Evolutionary conservation across 164 flowering plant genomes (phyloP), one percentile per base, ranked within the genome.

Genomic region (Akebia trifoliata): DNA sequence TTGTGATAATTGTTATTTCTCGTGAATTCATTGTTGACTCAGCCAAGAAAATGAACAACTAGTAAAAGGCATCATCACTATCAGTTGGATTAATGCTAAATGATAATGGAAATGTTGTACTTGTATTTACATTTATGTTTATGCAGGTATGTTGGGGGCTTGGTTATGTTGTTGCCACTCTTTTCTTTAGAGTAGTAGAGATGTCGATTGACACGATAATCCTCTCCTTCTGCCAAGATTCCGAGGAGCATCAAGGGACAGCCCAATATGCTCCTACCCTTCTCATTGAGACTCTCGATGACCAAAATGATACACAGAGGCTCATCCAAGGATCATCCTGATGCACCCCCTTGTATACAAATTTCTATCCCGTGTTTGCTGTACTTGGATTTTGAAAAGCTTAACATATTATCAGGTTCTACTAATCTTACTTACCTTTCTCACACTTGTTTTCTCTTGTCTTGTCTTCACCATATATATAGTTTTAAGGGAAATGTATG

Each of bases 191-290:
- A 5, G 93, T 84, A 63, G 93, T 88, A 61, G 90, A 88, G 72
- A 81, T 84, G 86, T 84, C 93, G 3, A 84, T 88, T 11, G 96
- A 88, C 48, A 86, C 93, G 44, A 84, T 86, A 65, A 84, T 88
- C 47, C 90, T 88, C 4, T 88, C 96, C 25, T 88, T 72, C 74
- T 88, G 96, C 62, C 96, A 88, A 64, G 96, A 88, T 58, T 83
- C 96, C 0, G 93, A 85, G 37, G 93, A 88, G 72, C 90, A 88
- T 66, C 87, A 84, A 73, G 96, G 93, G 62, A 80, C 76, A 6
- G 89, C 91, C 0, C 96, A 80, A 54, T 84, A 81, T 64, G 96
- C 93, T 2, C 89, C 96, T 21, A 85, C 96, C n/a, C 90, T 88
- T 66, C 92, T 87, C 49, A 73, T 87, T 1, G 82, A 87, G 52